phyloP scores from a whole-genome alignment of 2,329 filamentous ascomycete genomes.

The Epichloe amarillans region DNA sequence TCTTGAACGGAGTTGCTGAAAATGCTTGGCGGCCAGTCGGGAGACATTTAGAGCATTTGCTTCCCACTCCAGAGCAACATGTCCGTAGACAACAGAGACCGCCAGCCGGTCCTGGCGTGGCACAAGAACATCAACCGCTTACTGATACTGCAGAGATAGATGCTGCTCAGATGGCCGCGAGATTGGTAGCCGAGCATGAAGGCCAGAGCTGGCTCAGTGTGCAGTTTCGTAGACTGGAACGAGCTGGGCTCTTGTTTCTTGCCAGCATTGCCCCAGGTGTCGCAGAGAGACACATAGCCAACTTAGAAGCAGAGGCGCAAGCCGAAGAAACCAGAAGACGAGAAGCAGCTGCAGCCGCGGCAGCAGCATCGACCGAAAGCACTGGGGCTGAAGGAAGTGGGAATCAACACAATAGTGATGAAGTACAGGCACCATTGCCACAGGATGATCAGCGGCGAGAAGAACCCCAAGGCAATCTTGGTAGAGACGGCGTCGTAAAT shows the following conservation, averaged over 20 bases:
- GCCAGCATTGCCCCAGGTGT: slow-evolving; percentile 54
- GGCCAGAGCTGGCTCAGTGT: slow-evolving; percentile 19
- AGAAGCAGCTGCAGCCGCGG: slow-evolving; percentile 23
- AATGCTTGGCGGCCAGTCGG: slow-evolving; percentile 43
- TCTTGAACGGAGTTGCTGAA: slow-evolving; percentile 42
- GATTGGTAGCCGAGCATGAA: slow-evolving; percentile 32
- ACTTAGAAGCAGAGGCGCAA: slow-evolving; percentile 38
- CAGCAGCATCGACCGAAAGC: slow-evolving; percentile 7
- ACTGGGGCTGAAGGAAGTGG: background rate
- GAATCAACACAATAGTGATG: background rate
- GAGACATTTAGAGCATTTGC: slow-evolving; percentile 44
- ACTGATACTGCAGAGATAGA: slow-evolving; percentile 21
- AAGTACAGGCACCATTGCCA: slow-evolving; percentile 3
- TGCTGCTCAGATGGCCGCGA: slow-evolving; percentile 38
- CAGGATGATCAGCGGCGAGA: slow-evolving; percentile 1
- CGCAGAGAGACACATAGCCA: slow-evolving; percentile 50
- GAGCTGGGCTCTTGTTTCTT: slow-evolving; percentile 48
- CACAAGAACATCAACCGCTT: slow-evolving; percentile 14
- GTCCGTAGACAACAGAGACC: slow-evolving; percentile 1
- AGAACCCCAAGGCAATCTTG: background rate
- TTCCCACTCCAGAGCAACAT: slow-evolving; percentile 34
- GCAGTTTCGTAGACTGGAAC: slow-evolving; percentile 41
- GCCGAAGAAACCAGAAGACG: slow-evolving; percentile 28
- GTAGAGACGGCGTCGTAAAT: background rate
- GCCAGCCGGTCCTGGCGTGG: slow-evolving; percentile 13